Conservation (phyloP, 2,329 filamentous ascomycete species). For the Colletotrichum destructivum region DNA sequence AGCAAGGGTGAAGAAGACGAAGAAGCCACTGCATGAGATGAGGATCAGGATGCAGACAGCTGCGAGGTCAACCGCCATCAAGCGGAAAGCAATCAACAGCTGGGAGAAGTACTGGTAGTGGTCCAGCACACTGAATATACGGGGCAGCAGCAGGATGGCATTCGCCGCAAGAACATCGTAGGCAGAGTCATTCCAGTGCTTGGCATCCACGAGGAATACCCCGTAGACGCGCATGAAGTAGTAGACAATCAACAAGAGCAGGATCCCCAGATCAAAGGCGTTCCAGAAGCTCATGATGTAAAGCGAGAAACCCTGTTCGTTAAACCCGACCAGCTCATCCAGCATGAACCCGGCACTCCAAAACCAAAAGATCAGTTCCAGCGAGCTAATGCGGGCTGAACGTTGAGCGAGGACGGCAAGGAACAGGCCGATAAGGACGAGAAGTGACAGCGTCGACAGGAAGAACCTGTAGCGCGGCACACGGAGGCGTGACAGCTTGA, state of each 20-base stretch:
- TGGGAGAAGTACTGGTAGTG: slow-evolving; percentile 98
- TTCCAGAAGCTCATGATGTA: slow-evolving; percentile 99
- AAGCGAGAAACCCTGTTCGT: slow-evolving; percentile 94
- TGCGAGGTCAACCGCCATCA: slow-evolving; percentile 92
- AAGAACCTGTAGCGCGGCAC: slow-evolving; percentile 94
- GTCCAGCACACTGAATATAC: slow-evolving; percentile 92
- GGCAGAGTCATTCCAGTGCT: slow-evolving; percentile 84
- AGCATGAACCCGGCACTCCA: slow-evolving; percentile 98
- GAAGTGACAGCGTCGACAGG: slow-evolving; percentile 89
- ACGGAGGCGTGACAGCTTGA: slow-evolving; percentile 91
- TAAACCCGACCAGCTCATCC: slow-evolving; percentile 95
- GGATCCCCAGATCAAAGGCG: slow-evolving; percentile 91
- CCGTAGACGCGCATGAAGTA: slow-evolving; percentile 92
- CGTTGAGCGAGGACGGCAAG: slow-evolving; percentile 84
- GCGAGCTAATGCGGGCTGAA: slow-evolving; percentile 83
- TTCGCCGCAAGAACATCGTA: slow-evolving; percentile 96
- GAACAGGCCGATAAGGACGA: slow-evolving; percentile 87
- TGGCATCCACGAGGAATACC: slow-evolving; percentile 83
- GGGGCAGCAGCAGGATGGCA: slow-evolving; percentile 89
- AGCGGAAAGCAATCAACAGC: slow-evolving; percentile 90
- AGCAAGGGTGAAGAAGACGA: slow-evolving; percentile 92
- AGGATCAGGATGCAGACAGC: slow-evolving; percentile 88
- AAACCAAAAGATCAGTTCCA: slow-evolving; percentile 96
- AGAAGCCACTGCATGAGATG: slow-evolving; percentile 93
- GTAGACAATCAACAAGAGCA: slow-evolving; percentile 88